Conservation (phyloP, 176 grass and related monocot genomes). For the Eleusine indica region DNA sequence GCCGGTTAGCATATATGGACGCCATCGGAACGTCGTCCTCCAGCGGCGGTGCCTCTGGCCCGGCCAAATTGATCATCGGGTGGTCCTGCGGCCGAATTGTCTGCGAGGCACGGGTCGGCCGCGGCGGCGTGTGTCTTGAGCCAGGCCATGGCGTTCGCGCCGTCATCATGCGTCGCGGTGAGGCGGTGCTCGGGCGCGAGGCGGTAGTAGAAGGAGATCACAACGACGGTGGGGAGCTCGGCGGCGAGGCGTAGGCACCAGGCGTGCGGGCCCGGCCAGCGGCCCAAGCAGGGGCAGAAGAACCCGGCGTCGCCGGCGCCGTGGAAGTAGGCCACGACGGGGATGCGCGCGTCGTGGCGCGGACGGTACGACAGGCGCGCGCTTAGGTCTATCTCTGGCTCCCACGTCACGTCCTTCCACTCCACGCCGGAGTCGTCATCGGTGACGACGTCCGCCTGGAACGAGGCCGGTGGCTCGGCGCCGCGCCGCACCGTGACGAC, state of each 20-base stretch:
- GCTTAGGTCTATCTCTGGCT: not conserved
- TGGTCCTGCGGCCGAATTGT: slow-evolving; percentile 44
- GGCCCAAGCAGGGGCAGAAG: slow-evolving; percentile 47
- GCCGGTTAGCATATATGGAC: slow-evolving; percentile 39
- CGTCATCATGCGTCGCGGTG: slow-evolving; percentile 51
- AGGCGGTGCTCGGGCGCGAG: slow-evolving; percentile 77
- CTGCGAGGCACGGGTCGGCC: slow-evolving; percentile 50
- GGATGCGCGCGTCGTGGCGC: slow-evolving; percentile 14
- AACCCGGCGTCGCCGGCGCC: slow-evolving; percentile 35
- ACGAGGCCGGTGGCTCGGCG: not conserved
- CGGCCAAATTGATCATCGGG: slow-evolving; percentile 38
- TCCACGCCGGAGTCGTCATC: slow-evolving; percentile 23
- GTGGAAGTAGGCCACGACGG: slow-evolving; percentile 58
- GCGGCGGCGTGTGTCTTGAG: slow-evolving; percentile 3
- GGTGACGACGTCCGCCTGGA: not conserved
- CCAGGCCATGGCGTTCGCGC: slow-evolving; percentile 41
- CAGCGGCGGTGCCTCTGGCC: slow-evolving; percentile 27
- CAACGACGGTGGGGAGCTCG: slow-evolving; percentile 43
- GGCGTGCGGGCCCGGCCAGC: slow-evolving; percentile 35
- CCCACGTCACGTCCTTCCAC: slow-evolving; percentile 51
- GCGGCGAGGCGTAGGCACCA: slow-evolving; percentile 51
- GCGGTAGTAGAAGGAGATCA: slow-evolving; percentile 66
- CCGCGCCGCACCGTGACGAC: slow-evolving; percentile 43
- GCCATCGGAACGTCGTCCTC: slow-evolving; percentile 14
- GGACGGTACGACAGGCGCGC: slow-evolving; percentile 39